Evolutionary conservation across 305 asterid species (phyloP), one percentile per base, ranked within the genome.

Genomic region (Solanum hybrid): DNA sequence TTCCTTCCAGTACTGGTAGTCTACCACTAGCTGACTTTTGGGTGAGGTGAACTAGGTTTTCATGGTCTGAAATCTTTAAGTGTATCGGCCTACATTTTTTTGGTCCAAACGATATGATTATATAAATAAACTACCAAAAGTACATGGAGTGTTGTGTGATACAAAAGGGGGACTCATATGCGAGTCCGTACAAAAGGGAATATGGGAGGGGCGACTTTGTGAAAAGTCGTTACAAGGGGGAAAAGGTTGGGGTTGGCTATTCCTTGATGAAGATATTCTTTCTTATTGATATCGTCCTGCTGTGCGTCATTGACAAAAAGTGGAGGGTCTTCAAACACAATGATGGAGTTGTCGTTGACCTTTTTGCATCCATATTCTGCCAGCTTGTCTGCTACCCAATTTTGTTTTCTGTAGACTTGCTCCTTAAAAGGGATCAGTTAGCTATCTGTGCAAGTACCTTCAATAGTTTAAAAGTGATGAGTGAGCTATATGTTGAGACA

Each of bases 181-280:
- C n/a, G 3, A 80, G 33, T 80, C 61, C 6, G 12, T 37, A 38
- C 34, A 24, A 7, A 81, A 81, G 29, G 87, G 87, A 31, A 81
- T 37, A 81, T 81, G 86, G 86, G 68, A 81, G 87, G 86, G 65
- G 87, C 34, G 4, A 81, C 68, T 81, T 81, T 81, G 68, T 81
- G 68, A 81, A 14, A 81, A 24, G 87, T 24, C 24, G 0, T 80
- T 81, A 38, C 13, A 81, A 38, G 68, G 34, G 14, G 68, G 68
- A 14, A 38, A 81, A 38, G 34, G 34, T 38, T 81, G 87, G 68
- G 87, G 87, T 81, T 81, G 87, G 34, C 68, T 81, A 37, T 81
- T 81, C 87, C 68, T 80, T 81, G 68, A 81, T 1, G 24, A 51
- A 38, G 68, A 38, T 81, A 38, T 81, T 81, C 68, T 81, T 24